Percentiles rank a stretch among this genome's conserved stretches.
phyloP scores from a whole-genome alignment of 2,329 filamentous ascomycete genomes.

The Neofusicoccum umdonicola region DNA sequence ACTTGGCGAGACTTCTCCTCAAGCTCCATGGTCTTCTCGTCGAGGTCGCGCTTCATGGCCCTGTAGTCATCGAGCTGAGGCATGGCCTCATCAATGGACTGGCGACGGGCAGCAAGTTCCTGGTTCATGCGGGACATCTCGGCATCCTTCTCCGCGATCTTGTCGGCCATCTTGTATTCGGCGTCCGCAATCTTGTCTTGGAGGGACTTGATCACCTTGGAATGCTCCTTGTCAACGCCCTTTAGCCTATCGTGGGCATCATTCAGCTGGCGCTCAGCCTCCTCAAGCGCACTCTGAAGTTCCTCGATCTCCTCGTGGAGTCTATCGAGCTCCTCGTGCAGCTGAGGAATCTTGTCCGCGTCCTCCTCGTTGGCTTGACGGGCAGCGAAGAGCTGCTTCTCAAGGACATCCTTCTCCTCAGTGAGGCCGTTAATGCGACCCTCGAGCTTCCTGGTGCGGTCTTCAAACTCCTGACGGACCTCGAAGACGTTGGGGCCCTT shows the following conservation, averaged over 20 bases:
- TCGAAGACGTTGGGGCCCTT: conserved; percentile 14
- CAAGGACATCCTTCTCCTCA: conserved; percentile 16
- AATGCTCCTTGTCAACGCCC: conserved; percentile 9
- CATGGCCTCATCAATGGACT: conserved; percentile 16
- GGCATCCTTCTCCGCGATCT: conserved; percentile 14
- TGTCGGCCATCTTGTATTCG: conserved; percentile 14
- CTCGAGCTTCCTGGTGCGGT: conserved; percentile 9
- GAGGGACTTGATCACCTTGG: conserved; percentile 13
- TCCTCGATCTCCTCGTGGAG: conserved; percentile 16
- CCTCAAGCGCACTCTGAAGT: conserved; percentile 8
- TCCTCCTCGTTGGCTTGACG: conserved; percentile 15
- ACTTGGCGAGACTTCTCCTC: conserved; percentile 18
- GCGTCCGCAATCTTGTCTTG: conserved; percentile 16
- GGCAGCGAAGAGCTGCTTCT: conserved; percentile 16
- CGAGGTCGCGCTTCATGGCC: conserved; percentile 13
- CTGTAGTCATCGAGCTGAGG: conserved; percentile 14
- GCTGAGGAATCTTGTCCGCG: conserved; percentile 4
- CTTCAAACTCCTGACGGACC: conserved; percentile 17
- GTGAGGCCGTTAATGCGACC: conserved; percentile 10
- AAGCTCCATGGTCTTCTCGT: conserved; percentile 14
- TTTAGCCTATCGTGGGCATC: conserved; percentile 9
- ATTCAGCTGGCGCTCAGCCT: conserved; percentile 9
- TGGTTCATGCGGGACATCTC: conserved; percentile 18
- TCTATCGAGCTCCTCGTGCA: conserved; percentile 12
- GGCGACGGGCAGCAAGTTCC: conserved; percentile 14